Conservation (phyloP, 768 basidiomycete species). For the Lentinula boryana region DNA sequence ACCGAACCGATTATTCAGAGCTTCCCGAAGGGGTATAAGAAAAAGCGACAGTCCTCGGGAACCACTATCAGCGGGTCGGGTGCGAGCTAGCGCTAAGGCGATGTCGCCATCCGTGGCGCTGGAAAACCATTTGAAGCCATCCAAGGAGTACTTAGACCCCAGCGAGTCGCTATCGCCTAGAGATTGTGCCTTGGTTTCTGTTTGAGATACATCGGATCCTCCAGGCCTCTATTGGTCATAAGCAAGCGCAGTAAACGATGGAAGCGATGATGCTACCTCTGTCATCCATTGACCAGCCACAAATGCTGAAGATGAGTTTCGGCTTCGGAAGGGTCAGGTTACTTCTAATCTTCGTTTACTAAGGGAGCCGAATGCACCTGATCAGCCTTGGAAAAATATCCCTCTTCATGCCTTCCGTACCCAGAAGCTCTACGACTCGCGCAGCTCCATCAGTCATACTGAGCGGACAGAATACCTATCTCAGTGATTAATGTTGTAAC, state of each 20-base stretch:
- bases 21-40: constrained; percentile 58
- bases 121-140: constrained; percentile 84
- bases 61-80: constrained; percentile 47
- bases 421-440: constrained; percentile 63
- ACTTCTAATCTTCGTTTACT: neutral
- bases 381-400: constrained; percentile 52
- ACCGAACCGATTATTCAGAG: constrained; percentile 38
- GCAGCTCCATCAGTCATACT: constrained; percentile 80
- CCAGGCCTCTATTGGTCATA: constrained; percentile 46
- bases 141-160: constrained; percentile 49
- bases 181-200: constrained; percentile 55
- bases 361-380: constrained; percentile 33
- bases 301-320: constrained; percentile 54
- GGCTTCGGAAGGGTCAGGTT: constrained; percentile 30
- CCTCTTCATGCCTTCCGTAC: constrained; percentile 54
- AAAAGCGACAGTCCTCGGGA: constrained; percentile 70
- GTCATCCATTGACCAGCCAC: constrained; percentile 87
- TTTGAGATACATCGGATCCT: constrained; percentile 70
- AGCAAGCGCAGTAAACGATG: constrained; percentile 9
- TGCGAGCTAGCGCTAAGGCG: constrained; percentile 68
- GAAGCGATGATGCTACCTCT: constrained; percentile 39
- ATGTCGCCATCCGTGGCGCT: constrained; percentile 75
- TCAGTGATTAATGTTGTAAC: neutral
- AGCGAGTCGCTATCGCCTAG: constrained; percentile 26
- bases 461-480: constrained; percentile 63